Base-by-base conservation (phyloP, 129 eudicot genomes). In the Flaveria sonorensis region DNA sequence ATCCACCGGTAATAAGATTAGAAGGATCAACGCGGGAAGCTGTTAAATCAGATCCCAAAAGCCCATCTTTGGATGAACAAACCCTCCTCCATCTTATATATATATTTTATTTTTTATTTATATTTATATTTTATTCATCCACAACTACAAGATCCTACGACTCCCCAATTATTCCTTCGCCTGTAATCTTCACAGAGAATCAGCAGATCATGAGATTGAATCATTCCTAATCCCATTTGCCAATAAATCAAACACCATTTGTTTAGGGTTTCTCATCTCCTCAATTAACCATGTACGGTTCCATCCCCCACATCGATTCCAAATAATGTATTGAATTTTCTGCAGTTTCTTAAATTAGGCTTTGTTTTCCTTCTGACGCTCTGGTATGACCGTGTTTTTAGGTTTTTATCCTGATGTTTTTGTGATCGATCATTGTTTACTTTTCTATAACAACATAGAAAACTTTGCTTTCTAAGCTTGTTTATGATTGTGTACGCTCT, bases 231-330 rank as follows among this genome's bases (percentile, higher is more conserved):
- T 30, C 36, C 36, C 36, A 30, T 30, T 69, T 40, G 0, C 45
- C 45, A 67, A 66, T 30, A 30, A 30, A 30, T 30, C 36, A 30
- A 30, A 30, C 36, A 30, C 36, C 36, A 30, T 77, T 72, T 77
- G 74, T 65, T 77, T 24, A 11, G 20, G 16, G 61, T 7, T 20
- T 36, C 32, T 66, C 72, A 79, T 79, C 73, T 23, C 48, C 46
- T 51, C 30, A 63, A 51, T 20, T 72, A 50, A 36, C 13, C 78
- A 79, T 79, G 83, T 79, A 79, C 68, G 83, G 7, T 79, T 72
- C 1, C 57, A 60, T 60, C 19, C 78, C 66, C 50, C 6, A 10
- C 64, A 15, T 66, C 71, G 3, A 10, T 66, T 39, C 51, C 48
- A 18, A 28, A 1, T 75, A 26, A 45, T 75, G 13, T 24, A 10